phyloP scores from a whole-genome alignment of 148 eudicot genomes.

The Diospyros kaki region DNA sequence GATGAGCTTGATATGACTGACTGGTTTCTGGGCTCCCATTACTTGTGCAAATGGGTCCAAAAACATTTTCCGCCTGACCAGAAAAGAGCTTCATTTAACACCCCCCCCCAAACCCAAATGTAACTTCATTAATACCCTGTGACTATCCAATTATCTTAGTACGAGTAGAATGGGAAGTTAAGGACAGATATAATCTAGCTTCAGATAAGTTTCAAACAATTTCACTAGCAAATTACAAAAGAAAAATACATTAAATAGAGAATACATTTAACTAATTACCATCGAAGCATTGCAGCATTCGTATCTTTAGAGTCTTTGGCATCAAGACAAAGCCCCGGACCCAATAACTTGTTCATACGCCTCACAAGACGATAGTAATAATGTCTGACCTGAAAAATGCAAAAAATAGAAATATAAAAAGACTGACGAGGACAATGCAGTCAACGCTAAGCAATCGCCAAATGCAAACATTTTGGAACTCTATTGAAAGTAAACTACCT shows the following conservation, averaged over 20 bases:
- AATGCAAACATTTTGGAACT: not conserved
- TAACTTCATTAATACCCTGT: not conserved
- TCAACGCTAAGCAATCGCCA: not conserved
- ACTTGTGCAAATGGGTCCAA: not conserved
- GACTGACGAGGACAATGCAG: not conserved
- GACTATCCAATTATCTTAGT: too few relatives aligned
- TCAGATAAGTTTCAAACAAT: not conserved
- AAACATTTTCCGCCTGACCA: not conserved
- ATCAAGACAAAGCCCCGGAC: constrained; percentile 83
- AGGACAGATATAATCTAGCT: too few relatives aligned
- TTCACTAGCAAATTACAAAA: not conserved
- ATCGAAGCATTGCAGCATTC: constrained; percentile 98
- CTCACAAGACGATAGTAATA: constrained; percentile 96
- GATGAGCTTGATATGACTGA: not conserved
- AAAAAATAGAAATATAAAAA: constrained; percentile 8
- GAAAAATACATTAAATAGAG: not conserved
- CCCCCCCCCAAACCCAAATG: not conserved
- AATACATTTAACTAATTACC: constrained; percentile 31
- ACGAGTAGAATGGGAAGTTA: too few relatives aligned
- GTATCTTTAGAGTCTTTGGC: constrained; percentile 96
- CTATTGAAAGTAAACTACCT: constrained; percentile 39
- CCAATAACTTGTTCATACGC: constrained; percentile 97
- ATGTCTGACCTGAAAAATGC: constrained; percentile 79
- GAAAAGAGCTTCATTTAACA: constrained; percentile 3
- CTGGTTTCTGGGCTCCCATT: not conserved